Conservation (phyloP, 352 stramenopile genomes). For the Phytophthora sojae region DNA sequence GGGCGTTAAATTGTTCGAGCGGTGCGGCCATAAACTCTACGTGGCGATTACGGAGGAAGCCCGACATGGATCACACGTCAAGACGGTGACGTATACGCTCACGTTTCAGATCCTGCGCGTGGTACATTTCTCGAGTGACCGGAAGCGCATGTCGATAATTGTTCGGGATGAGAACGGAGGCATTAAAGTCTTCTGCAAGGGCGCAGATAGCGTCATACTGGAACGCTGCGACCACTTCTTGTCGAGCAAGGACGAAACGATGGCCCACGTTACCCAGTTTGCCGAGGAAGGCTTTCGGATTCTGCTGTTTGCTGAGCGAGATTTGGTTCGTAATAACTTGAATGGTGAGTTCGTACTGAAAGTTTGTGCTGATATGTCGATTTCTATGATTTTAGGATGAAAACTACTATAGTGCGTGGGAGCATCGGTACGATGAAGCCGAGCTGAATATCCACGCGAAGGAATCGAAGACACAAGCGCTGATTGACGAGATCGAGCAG, state of each 20-base stretch:
- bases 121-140: conserved; percentile 79
- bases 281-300: conserved; percentile 87
- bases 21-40: conserved; percentile 59
- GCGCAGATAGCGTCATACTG: conserved; percentile 79
- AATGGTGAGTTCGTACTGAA: neutral
- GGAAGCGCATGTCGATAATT: conserved; percentile 88
- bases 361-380: neutral
- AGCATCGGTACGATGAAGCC: conserved; percentile 69
- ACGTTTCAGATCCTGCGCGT: conserved; percentile 78
- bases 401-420: conserved; percentile 75
- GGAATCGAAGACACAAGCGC: conserved; percentile 59
- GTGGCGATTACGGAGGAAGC: conserved; percentile 76
- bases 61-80: conserved; percentile 55
- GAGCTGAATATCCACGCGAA: conserved; percentile 77
- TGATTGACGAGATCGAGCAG: conserved; percentile 85
- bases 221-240: conserved; percentile 72
- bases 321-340: conserved; percentile 52
- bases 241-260: conserved; percentile 58
- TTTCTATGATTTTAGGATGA: conserved; percentile 46
- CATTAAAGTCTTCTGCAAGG: conserved; percentile 84
- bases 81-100: conserved; percentile 71
- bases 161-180: conserved; percentile 60
- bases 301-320: conserved; percentile 81
- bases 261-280: conserved; percentile 86
- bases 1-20: conserved; percentile 81